Evolutionary conservation across 169 alveolate species (phyloP).

Genomic region (Cytauxzoon felis): DNA sequence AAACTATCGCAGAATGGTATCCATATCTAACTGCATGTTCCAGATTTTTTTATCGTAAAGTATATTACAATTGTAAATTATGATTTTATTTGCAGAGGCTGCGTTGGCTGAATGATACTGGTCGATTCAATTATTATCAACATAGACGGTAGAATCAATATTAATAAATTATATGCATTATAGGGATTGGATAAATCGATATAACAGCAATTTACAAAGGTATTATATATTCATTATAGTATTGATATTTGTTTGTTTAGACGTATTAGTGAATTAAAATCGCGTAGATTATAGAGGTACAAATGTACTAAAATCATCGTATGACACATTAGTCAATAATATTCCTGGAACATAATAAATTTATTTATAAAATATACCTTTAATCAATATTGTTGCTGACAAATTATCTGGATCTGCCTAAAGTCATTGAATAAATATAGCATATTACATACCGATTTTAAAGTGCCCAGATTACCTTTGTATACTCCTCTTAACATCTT

Average conservation of each 20-base stretch:
- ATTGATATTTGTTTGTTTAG: not conserved
- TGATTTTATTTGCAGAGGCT: slow-evolving; percentile 36
- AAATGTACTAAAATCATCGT: slow-evolving; percentile 50
- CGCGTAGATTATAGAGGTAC: not conserved
- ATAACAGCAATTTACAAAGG: slow-evolving; percentile 52
- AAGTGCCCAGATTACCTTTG: slow-evolving; percentile 29
- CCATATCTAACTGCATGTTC: slow-evolving; percentile 74
- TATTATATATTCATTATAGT: not conserved
- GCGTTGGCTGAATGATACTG: slow-evolving; percentile 39
- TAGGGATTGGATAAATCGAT: slow-evolving; percentile 63
- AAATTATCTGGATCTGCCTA: slow-evolving; percentile 23
- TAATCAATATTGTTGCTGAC: slow-evolving; percentile 2
- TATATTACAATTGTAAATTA: slow-evolving; percentile 7
- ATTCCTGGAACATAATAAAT: slow-evolving; percentile 5
- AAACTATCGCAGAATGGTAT: slow-evolving; percentile 69
- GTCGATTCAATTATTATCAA: slow-evolving; percentile 62
- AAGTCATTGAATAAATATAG: too few species aligned
- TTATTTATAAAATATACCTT: not conserved
- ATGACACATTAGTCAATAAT: slow-evolving; percentile 11
- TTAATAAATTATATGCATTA: not conserved
- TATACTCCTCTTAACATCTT: slow-evolving; percentile 38
- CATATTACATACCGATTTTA: slow-evolving; percentile 10
- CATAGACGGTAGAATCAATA: slow-evolving; percentile 41
- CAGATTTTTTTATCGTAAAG: slow-evolving; percentile 65
- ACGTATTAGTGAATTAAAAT: not conserved